Percentiles rank a stretch among this genome's conserved stretches.
phyloP scores from a whole-genome alignment of 139 green algal species.

The Chlorella sp. region DNA sequence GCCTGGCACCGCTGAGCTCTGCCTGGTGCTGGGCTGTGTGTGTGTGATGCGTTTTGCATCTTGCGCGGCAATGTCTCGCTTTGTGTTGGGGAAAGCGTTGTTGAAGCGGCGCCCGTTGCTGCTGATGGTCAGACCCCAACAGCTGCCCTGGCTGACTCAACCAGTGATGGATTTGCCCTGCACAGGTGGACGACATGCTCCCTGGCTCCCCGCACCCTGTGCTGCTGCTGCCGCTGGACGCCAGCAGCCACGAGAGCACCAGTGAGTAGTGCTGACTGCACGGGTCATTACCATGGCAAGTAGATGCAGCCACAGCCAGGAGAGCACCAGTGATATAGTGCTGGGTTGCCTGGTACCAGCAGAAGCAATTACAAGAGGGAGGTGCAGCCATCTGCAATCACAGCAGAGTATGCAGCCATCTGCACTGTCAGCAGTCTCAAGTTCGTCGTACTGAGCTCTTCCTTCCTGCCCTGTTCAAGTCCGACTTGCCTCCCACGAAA shows the following conservation, averaged over 20 bases:
- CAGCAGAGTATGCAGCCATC: too few relatives aligned
- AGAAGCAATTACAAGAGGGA: too few relatives aligned
- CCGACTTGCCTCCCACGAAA: too few relatives aligned
- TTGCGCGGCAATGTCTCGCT: neutral
- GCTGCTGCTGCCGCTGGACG: constrained; percentile 38
- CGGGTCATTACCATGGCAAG: neutral
- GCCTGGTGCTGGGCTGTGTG: neutral
- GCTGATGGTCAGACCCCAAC: too few relatives aligned
- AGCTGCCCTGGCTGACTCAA: neutral
- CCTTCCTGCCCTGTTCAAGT: too few relatives aligned
- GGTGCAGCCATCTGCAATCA: too few relatives aligned
- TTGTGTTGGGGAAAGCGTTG: neutral
- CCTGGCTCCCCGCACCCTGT: constrained; percentile 56
- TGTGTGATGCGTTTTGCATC: neutral
- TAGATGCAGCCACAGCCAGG: neutral
- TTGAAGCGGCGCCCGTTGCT: neutral
- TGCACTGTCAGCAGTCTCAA: too few relatives aligned
- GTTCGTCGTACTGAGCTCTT: too few relatives aligned
- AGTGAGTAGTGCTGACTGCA: neutral
- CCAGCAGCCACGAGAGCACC: neutral
- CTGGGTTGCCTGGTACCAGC: too few relatives aligned
- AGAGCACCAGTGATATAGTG: neutral
- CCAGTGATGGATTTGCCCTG: neutral
- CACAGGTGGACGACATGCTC: constrained; percentile 75
- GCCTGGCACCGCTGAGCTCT: too few relatives aligned